These are phyloP conservation scores for Tieghemiomyces parasiticus DNA, from an alignment of 192 early-diverging fungal species.

Conservation along the genomic window DNA sequence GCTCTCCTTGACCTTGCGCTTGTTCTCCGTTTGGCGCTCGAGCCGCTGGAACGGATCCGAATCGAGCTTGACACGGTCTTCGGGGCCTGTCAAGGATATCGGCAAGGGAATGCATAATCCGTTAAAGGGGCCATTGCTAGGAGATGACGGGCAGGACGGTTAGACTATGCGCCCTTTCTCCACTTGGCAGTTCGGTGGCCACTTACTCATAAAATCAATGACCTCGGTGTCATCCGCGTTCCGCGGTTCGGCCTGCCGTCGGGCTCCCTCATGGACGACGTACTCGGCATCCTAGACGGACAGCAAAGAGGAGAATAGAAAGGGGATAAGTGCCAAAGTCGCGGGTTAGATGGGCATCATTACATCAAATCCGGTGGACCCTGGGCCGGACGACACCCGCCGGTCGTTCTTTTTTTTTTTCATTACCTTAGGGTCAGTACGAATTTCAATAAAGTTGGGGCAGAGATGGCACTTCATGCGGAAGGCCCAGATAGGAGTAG, in stretches of 20 bases:
- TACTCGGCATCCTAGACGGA: conserved; percentile 59
- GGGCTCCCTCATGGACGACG: conserved; percentile 49
- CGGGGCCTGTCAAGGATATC: conserved; percentile 32
- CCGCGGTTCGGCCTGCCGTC: conserved; percentile 60
- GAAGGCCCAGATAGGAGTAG: conserved; percentile 75
- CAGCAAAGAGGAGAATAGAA: too few species aligned
- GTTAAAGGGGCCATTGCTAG: neutral
- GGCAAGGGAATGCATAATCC: too few species aligned
- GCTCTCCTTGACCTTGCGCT: conserved; percentile 26
- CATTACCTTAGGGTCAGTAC: conserved; percentile 85
- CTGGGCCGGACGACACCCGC: too few species aligned
- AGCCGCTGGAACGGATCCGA: conserved; percentile 40
- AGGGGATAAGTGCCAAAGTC: too few species aligned
- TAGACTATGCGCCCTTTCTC: neutral
- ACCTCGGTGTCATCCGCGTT: conserved; percentile 47
- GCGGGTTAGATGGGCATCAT: too few species aligned
- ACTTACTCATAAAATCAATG: conserved; percentile 39
- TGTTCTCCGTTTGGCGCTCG: conserved; percentile 38
- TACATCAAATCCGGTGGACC: too few species aligned
- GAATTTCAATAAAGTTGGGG: conserved; percentile 72
- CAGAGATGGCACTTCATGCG: conserved; percentile 92
- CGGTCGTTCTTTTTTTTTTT: too few species aligned
- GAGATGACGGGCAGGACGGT: neutral
- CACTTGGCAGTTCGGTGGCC: neutral
- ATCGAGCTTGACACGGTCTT: conserved; percentile 24